phyloP scores from a whole-genome alignment of 108 stramenopile genomes.

The Discostella stelligeroides region DNA sequence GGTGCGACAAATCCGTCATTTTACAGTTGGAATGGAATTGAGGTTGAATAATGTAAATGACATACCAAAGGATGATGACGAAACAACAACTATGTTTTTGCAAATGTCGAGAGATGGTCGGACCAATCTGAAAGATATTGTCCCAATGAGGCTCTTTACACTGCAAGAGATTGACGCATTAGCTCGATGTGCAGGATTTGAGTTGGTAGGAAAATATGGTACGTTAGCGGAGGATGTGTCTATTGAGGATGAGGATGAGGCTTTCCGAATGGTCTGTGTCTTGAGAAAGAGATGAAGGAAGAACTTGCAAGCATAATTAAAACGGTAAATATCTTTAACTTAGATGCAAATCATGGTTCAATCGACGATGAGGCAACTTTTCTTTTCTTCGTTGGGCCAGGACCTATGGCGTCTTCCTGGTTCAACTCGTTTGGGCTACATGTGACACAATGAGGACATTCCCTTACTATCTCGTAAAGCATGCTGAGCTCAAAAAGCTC shows the following conservation, averaged over 20 bases:
- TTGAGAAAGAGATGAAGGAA: conserved; percentile 44
- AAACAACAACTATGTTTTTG: conserved; percentile 9
- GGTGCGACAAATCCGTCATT: conserved; percentile 72
- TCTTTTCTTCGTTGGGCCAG: too few relatives aligned
- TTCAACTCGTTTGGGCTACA: background rate
- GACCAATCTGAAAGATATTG: conserved; percentile 65
- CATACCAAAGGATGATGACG: conserved; percentile 29
- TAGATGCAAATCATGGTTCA: too few relatives aligned
- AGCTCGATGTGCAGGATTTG: conserved; percentile 64
- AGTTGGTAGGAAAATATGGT: conserved; percentile 73
- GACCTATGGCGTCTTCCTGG: too few relatives aligned
- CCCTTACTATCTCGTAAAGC: conserved; percentile 37
- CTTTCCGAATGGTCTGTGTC: conserved; percentile 83
- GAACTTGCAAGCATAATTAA: too few relatives aligned
- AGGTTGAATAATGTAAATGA: conserved; percentile 40
- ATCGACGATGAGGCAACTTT: too few relatives aligned
- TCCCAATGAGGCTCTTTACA: conserved; percentile 82
- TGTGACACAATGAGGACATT: conserved; percentile 39
- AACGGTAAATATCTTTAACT: too few relatives aligned
- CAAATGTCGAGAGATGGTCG: conserved; percentile 20
- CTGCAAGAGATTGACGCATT: conserved; percentile 81
- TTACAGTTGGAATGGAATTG: conserved; percentile 74
- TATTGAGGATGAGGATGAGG: conserved; percentile 71
- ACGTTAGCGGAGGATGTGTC: conserved; percentile 69
- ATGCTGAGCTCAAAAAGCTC: conserved; percentile 36